Evolutionary conservation across 768 basidiomycete species (phyloP).

Genomic region (Terana coerulea): DNA sequence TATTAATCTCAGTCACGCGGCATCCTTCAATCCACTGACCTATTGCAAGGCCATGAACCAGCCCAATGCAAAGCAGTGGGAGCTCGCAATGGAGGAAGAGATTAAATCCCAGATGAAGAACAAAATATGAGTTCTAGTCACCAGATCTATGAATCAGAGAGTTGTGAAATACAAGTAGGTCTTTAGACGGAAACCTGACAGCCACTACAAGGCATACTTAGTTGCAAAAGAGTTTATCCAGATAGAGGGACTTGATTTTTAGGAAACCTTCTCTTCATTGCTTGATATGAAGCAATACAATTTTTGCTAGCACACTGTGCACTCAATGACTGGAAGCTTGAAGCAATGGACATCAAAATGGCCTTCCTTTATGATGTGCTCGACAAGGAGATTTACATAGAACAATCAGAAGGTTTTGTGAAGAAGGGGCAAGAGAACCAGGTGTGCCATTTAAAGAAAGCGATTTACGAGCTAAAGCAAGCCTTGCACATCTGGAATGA

Average conservation of each 20-base stretch:
- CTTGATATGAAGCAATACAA: conserved; percentile 18
- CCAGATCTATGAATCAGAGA: not conserved
- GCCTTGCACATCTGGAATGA: conserved; percentile 18
- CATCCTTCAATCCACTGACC: not conserved
- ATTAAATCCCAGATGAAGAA: not conserved
- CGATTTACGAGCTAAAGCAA: conserved; percentile 35
- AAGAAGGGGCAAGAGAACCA: conserved; percentile 14
- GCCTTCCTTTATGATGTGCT: conserved; percentile 28
- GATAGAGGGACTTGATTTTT: conserved; percentile 25
- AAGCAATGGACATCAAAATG: conserved; percentile 22
- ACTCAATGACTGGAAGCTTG: conserved; percentile 19
- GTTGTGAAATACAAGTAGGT: not conserved
- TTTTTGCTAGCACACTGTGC: conserved; percentile 26
- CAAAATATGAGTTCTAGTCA: not conserved
- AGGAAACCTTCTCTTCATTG: conserved; percentile 29
- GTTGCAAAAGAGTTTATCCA: conserved; percentile 20
- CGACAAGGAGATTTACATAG: conserved; percentile 16
- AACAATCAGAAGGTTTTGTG: conserved; percentile 17
- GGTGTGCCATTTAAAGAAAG: conserved; percentile 23
- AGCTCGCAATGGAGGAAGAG: not conserved
- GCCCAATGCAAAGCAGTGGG: not conserved
- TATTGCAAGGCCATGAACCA: not conserved
- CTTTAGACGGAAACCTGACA: conserved; percentile 18
- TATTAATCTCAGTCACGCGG: not conserved
- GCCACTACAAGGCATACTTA: conserved; percentile 21